Evolutionary conservation across 495 filamentous ascomycete genomes (phyloP).

Genomic region (Trichoderma asperelloides): DNA sequence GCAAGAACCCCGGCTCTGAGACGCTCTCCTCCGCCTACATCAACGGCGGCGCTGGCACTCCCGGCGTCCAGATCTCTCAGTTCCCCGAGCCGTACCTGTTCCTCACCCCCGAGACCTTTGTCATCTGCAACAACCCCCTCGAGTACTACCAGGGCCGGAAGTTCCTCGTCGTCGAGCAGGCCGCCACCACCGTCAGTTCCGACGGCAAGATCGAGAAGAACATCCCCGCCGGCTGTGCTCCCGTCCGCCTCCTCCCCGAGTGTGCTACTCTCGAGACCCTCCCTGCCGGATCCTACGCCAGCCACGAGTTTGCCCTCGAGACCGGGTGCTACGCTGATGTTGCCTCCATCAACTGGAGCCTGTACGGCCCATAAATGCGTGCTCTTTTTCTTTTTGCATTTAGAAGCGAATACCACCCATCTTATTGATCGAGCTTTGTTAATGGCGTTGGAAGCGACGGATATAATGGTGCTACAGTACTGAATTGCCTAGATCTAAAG

Average conservation of each 20-base stretch:
- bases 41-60: background rate
- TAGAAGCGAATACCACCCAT: background rate
- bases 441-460: background rate
- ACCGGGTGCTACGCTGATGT: background rate
- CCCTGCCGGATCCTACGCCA: background rate
- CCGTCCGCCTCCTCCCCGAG: slow-evolving; percentile 4
- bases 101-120: background rate
- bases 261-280: background rate
- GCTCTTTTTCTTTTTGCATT: background rate
- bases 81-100: background rate
- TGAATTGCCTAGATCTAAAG: background rate
- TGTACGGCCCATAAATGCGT: background rate
- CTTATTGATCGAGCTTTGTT: background rate
- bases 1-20: background rate
- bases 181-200: background rate
- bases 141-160: background rate
- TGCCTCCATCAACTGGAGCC: slow-evolving; percentile 6
- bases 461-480: background rate
- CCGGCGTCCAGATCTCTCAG: background rate
- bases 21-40: background rate
- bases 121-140: slow-evolving; percentile 7
- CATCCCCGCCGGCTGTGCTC: slow-evolving; percentile 2
- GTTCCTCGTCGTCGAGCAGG: background rate
- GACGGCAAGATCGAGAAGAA: slow-evolving; percentile 3
- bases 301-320: slow-evolving; percentile 4